Percentiles rank a stretch among this genome's conserved stretches.
Evolutionary conservation across 768 basidiomycete genomes (phyloP).

Genomic region (Boletus subparvulus): DNA sequence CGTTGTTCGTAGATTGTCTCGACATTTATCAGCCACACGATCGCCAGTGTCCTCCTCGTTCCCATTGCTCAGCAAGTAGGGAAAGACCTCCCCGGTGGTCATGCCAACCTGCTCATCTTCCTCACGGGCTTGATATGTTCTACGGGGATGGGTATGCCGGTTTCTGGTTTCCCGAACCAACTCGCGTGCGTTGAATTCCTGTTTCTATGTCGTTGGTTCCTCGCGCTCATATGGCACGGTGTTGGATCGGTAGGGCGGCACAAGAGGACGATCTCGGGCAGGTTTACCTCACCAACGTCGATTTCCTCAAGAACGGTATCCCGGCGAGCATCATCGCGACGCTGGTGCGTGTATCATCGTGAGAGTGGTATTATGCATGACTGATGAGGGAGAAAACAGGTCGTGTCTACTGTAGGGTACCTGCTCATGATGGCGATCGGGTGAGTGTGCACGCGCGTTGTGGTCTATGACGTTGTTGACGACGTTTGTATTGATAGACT

Average conservation of each 20-base stretch:
- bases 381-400: constrained; percentile 5
- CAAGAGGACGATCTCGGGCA: constrained; percentile 95
- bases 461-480: background rate
- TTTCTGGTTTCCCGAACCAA: constrained; percentile 98
- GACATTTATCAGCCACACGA: constrained; percentile 97
- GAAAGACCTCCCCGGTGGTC: constrained; percentile 62
- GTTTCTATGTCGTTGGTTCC: background rate
- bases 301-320: constrained; percentile 92
- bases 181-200: constrained; percentile 65
- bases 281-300: constrained; percentile 77
- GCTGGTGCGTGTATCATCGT: constrained; percentile 43
- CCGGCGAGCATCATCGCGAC: constrained; percentile 92
- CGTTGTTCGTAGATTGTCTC: constrained; percentile 61
- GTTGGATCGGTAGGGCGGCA: constrained; percentile 58
- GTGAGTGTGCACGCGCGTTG: constrained; percentile 1
- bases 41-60: constrained; percentile 94
- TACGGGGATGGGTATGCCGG: constrained; percentile 97
- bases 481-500: background rate
- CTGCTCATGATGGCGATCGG: constrained; percentile 16
- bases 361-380: background rate
- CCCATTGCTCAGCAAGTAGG: constrained; percentile 94
- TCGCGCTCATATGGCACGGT: background rate
- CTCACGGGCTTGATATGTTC: constrained; percentile 92
- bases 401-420: constrained; percentile 20
- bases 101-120: constrained; percentile 85